Evolutionary conservation across 441 rosid genomes (phyloP).

Genomic region (Croton laevigatus): DNA sequence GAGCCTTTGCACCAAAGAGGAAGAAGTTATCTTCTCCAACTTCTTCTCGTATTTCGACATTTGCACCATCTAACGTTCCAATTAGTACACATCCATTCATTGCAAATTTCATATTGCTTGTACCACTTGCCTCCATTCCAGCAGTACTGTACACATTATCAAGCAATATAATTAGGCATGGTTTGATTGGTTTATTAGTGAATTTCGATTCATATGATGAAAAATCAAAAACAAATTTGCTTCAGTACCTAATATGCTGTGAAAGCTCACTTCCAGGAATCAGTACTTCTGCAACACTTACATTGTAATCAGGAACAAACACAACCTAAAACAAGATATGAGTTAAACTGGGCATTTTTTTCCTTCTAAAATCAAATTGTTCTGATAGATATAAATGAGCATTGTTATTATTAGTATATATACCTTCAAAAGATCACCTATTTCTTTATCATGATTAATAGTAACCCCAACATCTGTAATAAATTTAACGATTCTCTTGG

Average conservation of each 20-base stretch:
- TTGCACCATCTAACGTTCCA: conserved; percentile 90
- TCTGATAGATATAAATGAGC: background rate
- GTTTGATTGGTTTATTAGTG: no score
- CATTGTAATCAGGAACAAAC: conserved; percentile 63
- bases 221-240: background rate
- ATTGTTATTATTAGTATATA: background rate
- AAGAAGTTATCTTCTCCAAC: conserved; percentile 87
- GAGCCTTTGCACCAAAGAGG: conserved; percentile 81
- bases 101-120: conserved; percentile 91
- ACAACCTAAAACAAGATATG: conserved; percentile 35
- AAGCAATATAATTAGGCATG: background rate
- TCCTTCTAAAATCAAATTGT: background rate
- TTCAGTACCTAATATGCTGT: conserved; percentile 52
- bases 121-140: conserved; percentile 98
- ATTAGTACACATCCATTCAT: conserved; percentile 85
- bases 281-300: conserved; percentile 57
- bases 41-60: conserved; percentile 84
- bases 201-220: no score
- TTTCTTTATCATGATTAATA: conserved; percentile 79
- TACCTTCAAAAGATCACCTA: conserved; percentile 89
- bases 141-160: conserved; percentile 51
- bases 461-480: conserved; percentile 91
- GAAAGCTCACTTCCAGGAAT: conserved; percentile 67
- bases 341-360: background rate
- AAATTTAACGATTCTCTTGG: conserved; percentile 94